phyloP scores from a whole-genome alignment of 345 rosid genomes.

The Gossypium bickii region DNA sequence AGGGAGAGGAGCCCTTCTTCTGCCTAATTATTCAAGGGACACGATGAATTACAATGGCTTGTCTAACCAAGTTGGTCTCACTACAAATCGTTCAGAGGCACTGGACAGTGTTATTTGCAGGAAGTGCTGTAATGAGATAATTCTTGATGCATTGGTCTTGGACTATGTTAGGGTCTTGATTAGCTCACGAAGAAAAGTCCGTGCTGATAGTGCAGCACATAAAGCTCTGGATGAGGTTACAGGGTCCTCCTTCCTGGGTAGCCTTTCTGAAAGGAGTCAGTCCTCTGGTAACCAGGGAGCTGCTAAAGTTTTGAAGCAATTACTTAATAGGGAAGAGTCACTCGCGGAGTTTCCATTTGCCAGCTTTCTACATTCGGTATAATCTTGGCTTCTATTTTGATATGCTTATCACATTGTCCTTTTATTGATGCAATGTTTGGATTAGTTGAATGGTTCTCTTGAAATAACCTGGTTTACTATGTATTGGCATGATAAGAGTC shows the following conservation, averaged over 20 bases:
- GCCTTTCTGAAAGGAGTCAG: slow-evolving; percentile 35
- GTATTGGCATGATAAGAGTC: slow-evolving; percentile 4
- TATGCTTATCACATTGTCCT: background rate
- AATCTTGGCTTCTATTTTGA: slow-evolving; percentile 11
- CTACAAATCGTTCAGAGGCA: slow-evolving; percentile 43
- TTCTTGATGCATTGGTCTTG: slow-evolving; percentile 72
- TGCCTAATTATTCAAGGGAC: slow-evolving; percentile 52
- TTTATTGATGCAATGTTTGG: background rate
- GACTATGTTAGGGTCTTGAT: slow-evolving; percentile 84
- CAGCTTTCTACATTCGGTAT: slow-evolving; percentile 79
- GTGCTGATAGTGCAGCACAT: slow-evolving; percentile 60
- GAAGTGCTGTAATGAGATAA: slow-evolving; percentile 61
- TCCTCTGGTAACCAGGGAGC: slow-evolving; percentile 31
- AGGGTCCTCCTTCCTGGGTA: slow-evolving; percentile 42
- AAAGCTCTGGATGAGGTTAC: slow-evolving; percentile 60
- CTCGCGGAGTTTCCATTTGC: slow-evolving; percentile 93
- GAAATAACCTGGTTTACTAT: background rate
- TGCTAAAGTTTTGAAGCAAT: slow-evolving; percentile 33
- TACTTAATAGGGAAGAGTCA: slow-evolving; percentile 67
- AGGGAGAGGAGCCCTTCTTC: slow-evolving; percentile 85
- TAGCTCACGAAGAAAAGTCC: slow-evolving; percentile 67
- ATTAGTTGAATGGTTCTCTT: slow-evolving; percentile 9
- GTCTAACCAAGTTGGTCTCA: slow-evolving; percentile 46
- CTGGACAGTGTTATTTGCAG: slow-evolving; percentile 65
- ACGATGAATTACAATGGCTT: slow-evolving; percentile 27